Base-by-base conservation (phyloP, 140 eudicot genomes). In the Cichorium intybus region DNA sequence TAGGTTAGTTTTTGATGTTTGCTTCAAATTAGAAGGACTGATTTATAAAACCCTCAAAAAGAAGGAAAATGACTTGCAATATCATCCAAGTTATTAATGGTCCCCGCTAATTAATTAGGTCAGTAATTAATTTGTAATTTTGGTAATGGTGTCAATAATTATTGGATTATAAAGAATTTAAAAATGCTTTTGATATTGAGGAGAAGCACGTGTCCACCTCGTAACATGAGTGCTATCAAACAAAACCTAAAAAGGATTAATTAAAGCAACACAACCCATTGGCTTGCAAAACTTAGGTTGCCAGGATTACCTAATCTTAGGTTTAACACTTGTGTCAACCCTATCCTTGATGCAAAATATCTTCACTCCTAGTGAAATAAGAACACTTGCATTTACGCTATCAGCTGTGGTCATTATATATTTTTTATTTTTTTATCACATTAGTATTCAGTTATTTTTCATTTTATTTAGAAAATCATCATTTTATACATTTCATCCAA, bases 131-230 rank as follows among this genome's bases (percentile, higher is more conserved):
- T n/a, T 10, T 60, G 61, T 60, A 41, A 63, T 65, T 56, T 66
- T 55, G 75, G 34, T 71, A 84, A 75, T 80, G 83, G 77, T 69
- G 66, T 70, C 80, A 72, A 70, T 79, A 79, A 82, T 77, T 70
- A 67, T 67, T 71, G 65, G 57, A 60, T 48, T 70, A 67, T 70
- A 66, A 27, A 73, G 29, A 60, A 41, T 78, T 61, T 62, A 22
- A 60, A 67, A 68, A 41, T 31, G 69, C 37, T 57, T 67, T 59
- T 70, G 67, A 66, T 78, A 46, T 62, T 65, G 81, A 65, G 79
- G 81, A 71, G 72, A 54, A 60, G 84, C 88, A 82, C 84, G 88
- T 82, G 88, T 79, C 62, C 70, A 59, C 61, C 69, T 80, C 59
- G 78, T 11, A 70, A 70, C 63, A 68, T 26, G 77, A 70, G 48